Conservation (phyloP, 106 monocot species). For the Platanthera zijinensis region DNA sequence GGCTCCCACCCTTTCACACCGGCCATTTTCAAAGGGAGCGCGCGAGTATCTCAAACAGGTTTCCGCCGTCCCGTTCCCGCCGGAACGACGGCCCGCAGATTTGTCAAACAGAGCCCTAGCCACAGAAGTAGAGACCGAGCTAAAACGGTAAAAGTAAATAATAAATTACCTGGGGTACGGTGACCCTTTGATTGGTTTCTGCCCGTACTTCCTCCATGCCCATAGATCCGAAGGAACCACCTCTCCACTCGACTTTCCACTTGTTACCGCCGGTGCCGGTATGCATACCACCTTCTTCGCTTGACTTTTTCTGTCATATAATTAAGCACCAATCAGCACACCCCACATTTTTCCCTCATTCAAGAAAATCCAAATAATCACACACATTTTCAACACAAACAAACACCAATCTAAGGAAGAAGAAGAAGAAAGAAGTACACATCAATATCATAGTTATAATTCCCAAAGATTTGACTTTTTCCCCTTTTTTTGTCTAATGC, state of each 20-base stretch:
- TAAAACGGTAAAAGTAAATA: background rate
- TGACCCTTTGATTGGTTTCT: slow-evolving; percentile 14
- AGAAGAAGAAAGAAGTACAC: background rate
- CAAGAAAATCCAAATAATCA: background rate
- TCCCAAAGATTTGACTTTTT: too few relatives aligned
- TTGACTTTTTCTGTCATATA: slow-evolving; percentile 63
- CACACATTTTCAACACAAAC: too few relatives aligned
- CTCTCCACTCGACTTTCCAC: slow-evolving; percentile 51
- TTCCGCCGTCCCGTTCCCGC: too few relatives aligned
- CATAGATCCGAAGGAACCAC: slow-evolving; percentile 84
- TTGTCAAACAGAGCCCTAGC: too few relatives aligned
- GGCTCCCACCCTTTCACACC: too few relatives aligned
- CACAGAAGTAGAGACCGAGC: too few relatives aligned
- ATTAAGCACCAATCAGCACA: background rate
- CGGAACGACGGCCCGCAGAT: too few relatives aligned
- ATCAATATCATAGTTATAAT: background rate
- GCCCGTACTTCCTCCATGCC: slow-evolving; percentile 13
- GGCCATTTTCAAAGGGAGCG: too few relatives aligned
- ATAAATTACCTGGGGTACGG: slow-evolving; percentile 12
- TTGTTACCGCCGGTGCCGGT: slow-evolving; percentile 63
- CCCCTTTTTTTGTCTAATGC: too few relatives aligned
- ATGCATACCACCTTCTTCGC: slow-evolving; percentile 95
- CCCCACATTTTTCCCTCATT: background rate
- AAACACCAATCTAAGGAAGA: too few relatives aligned
- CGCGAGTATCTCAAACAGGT: too few relatives aligned